Percentiles rank a stretch among this genome's conserved stretches.
Conservation (phyloP, 1,284 basidiomycete species). For the Boletus calvinii region DNA sequence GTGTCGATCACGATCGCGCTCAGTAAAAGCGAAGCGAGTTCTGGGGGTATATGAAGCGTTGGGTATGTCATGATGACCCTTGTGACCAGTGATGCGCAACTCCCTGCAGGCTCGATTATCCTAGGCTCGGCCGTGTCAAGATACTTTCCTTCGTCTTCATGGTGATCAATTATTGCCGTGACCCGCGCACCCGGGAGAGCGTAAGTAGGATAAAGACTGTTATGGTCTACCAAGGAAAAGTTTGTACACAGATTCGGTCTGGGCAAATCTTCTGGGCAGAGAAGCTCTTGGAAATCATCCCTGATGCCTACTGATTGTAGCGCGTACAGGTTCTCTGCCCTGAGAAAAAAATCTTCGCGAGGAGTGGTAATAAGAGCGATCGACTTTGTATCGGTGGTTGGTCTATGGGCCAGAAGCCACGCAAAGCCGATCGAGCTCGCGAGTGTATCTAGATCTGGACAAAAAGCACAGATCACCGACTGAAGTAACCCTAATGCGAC, state of each 20-base stretch:
- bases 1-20: constrained; percentile 85
- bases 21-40: constrained; percentile 78
- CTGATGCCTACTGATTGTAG: constrained; percentile 58
- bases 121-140: constrained; percentile 63
- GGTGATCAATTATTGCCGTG: constrained; percentile 88
- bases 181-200: constrained; percentile 52
- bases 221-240: constrained; percentile 90
- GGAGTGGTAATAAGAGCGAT: constrained; percentile 77
- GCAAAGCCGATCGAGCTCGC: constrained; percentile 83
- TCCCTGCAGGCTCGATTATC: constrained; percentile 68
- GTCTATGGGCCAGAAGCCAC: constrained; percentile 52
- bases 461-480: constrained; percentile 3
- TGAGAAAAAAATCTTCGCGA: constrained; percentile 69
- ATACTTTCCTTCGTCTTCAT: constrained; percentile 81
- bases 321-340: constrained; percentile 85
- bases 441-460: constrained; percentile 82
- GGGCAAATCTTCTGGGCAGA: constrained; percentile 58
- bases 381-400: constrained; percentile 38
- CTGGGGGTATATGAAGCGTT: constrained; percentile 43
- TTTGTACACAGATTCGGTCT: constrained; percentile 44
- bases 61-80: constrained; percentile 44
- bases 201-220: constrained; percentile 63
- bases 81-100: constrained; percentile 78
- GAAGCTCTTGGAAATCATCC: constrained; percentile 47
- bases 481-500: neutral